Conservation (phyloP, 1,284 basidiomycete species). For the Ceratobasidium sp. region DNA sequence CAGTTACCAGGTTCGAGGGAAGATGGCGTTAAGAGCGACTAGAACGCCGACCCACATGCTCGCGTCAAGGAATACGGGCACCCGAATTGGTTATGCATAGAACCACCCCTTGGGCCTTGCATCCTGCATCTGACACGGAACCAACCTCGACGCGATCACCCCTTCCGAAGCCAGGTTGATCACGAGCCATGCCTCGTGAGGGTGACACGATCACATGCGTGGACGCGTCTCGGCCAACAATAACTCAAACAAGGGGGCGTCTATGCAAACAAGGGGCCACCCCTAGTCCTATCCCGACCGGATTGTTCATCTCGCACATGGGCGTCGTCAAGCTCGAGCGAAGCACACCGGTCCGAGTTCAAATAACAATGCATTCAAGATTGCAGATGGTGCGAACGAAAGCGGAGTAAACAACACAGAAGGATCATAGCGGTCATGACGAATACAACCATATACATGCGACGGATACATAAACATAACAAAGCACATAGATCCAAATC, state of each 20-base stretch:
- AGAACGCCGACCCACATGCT: neutral
- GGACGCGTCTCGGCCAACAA: slow-evolving; percentile 29
- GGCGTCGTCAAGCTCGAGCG: slow-evolving; percentile 1
- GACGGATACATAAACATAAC: slow-evolving; percentile 30
- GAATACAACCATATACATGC: slow-evolving; percentile 14
- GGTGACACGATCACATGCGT: slow-evolving; percentile 8
- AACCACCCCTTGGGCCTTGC: too few relatives aligned
- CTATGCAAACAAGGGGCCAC: neutral
- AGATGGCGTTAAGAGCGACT: too few relatives aligned
- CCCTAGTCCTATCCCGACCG: neutral
- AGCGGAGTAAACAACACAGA: neutral
- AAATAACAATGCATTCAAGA: slow-evolving; percentile 6
- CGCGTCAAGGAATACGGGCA: neutral
- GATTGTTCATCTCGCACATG: neutral
- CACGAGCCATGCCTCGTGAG: neutral
- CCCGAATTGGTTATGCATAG: neutral
- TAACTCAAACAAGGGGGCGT: slow-evolving; percentile 34
- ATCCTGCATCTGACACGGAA: neutral
- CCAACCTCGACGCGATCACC: neutral
- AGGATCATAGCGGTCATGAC: neutral
- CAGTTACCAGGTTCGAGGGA: too few relatives aligned
- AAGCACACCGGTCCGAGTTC: neutral
- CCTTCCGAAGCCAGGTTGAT: neutral
- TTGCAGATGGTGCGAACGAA: neutral
- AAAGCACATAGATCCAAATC: slow-evolving; percentile 33